Base-by-base conservation (phyloP, 148 eudicot species). In the Persicaria maculosa region DNA sequence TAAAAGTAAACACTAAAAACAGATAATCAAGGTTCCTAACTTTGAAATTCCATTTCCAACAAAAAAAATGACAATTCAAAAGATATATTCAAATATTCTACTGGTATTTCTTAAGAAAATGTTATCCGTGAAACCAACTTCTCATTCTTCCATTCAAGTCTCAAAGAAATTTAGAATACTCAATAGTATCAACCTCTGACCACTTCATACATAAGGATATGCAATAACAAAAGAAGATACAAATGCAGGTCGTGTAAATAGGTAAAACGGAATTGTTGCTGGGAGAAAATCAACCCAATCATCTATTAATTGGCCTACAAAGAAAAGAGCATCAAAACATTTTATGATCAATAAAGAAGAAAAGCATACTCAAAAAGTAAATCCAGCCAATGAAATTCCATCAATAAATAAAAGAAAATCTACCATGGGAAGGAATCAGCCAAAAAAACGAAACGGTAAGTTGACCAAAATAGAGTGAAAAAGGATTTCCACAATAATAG, bases 101-200 rank as follows among this genome's bases (percentile, higher is more conserved):
- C 40, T 31, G 40, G 40, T 31, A 31, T 31, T 31, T 31, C 40
- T 31, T 31, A 31, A 31, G 40, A 31, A 31, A 31, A 31, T 31
- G 67, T 74, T 54, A 6, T 55, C 72, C 50, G 50, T 19, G 62
- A 31, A 55, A 47, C 69, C 12, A 70, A 64, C 16, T n/a, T 55
- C 65, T 53, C 59, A 73, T 76, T 53, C 79, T 58, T 75, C 69
- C 64, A 74, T 69, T 50, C 59, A 59, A 65, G 57, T 55, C 62
- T 43, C 46, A 69, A n/a, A 46, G 31, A 72, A 48, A 43, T 59
- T 59, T 5, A 20, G 67, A 59, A 59, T 9, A 25, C 67, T 59
- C 25, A 36, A 65, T 15, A 36, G 70, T 36, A 65, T 45, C 70
- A 65, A 25, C 16, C 70, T 43, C 40, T 65, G 14, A 65, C 45